Evolutionary conservation across 805 yeast genomes (phyloP).

Genomic region (Wickerhamomyces xylosicus): DNA sequence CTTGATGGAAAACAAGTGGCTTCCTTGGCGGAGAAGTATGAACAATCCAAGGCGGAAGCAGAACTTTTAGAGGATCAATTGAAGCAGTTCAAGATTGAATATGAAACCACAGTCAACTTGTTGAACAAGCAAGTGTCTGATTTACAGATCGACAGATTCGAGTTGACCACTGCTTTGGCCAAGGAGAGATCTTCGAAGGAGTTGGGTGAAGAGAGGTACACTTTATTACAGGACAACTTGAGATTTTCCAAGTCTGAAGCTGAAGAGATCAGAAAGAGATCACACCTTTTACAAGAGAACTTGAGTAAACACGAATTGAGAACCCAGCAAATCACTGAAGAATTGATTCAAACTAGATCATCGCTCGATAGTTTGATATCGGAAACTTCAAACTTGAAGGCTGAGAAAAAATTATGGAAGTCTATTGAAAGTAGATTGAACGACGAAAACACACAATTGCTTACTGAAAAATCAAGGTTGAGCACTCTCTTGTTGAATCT

Average conservation of each 20-base stretch:
- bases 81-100: slow-evolving; percentile 22
- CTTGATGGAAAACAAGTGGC: slow-evolving; percentile 3
- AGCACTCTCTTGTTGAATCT: slow-evolving; percentile 47
- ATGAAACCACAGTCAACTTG: slow-evolving; percentile 35
- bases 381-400: slow-evolving; percentile 35
- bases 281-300: slow-evolving; percentile 29
- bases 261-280: slow-evolving; percentile 30
- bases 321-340: slow-evolving; percentile 39
- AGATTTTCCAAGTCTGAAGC: slow-evolving; percentile 34
- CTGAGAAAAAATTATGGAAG: slow-evolving; percentile 44
- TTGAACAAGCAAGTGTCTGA: slow-evolving; percentile 36
- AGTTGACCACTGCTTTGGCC: slow-evolving; percentile 38
- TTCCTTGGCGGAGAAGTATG: slow-evolving; percentile 8
- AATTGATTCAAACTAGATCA: slow-evolving; percentile 43
- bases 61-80: slow-evolving; percentile 10
- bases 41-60: slow-evolving; percentile 9
- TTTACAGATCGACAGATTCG: slow-evolving; percentile 32
- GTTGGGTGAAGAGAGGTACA: slow-evolving; percentile 41
- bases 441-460: slow-evolving; percentile 40
- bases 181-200: slow-evolving; percentile 43
- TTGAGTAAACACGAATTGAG: slow-evolving; percentile 37
- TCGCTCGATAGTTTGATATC: slow-evolving; percentile 31
- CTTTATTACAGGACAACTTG: slow-evolving; percentile 28
- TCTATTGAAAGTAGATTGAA: slow-evolving; percentile 39
- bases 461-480: slow-evolving; percentile 48